Percentiles rank a stretch among this genome's conserved stretches.
phyloP scores from a whole-genome alignment of 2,329 filamentous ascomycete genomes.

The Penicillium sp. region DNA sequence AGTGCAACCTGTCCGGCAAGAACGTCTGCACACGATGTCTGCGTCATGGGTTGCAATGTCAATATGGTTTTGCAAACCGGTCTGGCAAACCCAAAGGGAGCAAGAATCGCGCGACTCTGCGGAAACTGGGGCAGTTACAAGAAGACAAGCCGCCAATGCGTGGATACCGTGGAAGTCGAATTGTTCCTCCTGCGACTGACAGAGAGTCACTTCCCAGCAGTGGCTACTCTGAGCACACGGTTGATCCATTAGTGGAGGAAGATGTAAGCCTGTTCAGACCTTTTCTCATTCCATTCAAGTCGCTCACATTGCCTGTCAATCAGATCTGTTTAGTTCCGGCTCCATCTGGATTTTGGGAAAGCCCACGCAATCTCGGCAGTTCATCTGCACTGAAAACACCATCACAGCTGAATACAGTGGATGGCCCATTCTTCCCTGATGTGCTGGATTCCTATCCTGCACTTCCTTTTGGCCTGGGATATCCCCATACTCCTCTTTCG shows the following conservation, averaged over 20 bases:
- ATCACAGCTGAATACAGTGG: constrained; percentile 10
- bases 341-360: constrained; percentile 23
- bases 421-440: constrained; percentile 17
- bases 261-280: constrained; percentile 10
- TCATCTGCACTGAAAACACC: constrained; percentile 15
- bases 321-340: constrained; percentile 19
- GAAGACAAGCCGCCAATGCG: constrained; percentile 25
- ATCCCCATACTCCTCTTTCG: constrained; percentile 27
- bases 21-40: constrained; percentile 36
- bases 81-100: constrained; percentile 39
- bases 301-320: background rate
- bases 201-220: constrained; percentile 7
- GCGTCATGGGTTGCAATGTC: constrained; percentile 35
- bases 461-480: constrained; percentile 17
- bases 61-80: constrained; percentile 36
- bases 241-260: constrained; percentile 14
- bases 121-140: constrained; percentile 34
- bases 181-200: constrained; percentile 11
- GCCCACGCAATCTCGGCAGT: constrained; percentile 21
- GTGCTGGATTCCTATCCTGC: constrained; percentile 14
- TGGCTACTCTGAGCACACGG: constrained; percentile 7
- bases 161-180: constrained; percentile 14
- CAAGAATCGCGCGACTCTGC: constrained; percentile 36
- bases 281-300: background rate
- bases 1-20: constrained; percentile 36